Conservation (phyloP, 441 rosid genomes). For the Syzygium syzygioides region DNA sequence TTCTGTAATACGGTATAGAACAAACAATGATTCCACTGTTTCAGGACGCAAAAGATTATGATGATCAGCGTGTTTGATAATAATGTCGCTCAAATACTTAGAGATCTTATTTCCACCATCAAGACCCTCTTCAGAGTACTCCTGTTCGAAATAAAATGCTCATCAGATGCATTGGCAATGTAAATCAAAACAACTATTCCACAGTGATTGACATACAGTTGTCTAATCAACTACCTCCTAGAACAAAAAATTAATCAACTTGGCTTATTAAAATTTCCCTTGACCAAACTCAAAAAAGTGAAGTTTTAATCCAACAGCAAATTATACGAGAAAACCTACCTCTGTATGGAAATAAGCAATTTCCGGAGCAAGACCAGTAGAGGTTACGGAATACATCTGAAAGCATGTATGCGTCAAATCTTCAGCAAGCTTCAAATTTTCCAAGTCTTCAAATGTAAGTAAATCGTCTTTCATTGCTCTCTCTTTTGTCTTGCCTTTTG, state of each 20-base stretch:
- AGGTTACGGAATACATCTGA: slow-evolving; percentile 92
- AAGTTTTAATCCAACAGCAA: not conserved
- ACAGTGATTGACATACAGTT: not conserved
- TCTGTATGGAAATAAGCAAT: slow-evolving; percentile 91
- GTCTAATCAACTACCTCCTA: not conserved
- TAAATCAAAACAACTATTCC: slow-evolving; percentile 4
- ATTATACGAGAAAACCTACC: slow-evolving; percentile 33
- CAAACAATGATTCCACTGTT: slow-evolving; percentile 90
- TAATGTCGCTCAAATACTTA: slow-evolving; percentile 66
- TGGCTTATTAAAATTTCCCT: not conserved
- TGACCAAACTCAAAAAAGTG: not conserved
- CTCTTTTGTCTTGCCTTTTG: slow-evolving; percentile 81
- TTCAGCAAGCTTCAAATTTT: slow-evolving; percentile 94
- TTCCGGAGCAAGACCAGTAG: slow-evolving; percentile 97
- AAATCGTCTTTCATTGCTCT: slow-evolving; percentile 70
- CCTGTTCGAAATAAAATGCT: slow-evolving; percentile 41
- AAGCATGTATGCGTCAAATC: slow-evolving; percentile 89
- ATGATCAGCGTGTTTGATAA: slow-evolving; percentile 77
- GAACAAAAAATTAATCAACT: not conserved
- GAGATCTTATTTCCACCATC: slow-evolving; percentile 92
- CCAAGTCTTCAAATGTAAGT: slow-evolving; percentile 80
- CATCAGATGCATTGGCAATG: slow-evolving; percentile 3
- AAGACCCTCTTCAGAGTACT: slow-evolving; percentile 67
- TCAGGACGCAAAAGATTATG: slow-evolving; percentile 96
- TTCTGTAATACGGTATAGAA: slow-evolving; percentile 77